These are phyloP conservation scores for Cercospora berteroae DNA, from an alignment of 2,329 filamentous ascomycete genomes.

Conservation along the genomic window DNA sequence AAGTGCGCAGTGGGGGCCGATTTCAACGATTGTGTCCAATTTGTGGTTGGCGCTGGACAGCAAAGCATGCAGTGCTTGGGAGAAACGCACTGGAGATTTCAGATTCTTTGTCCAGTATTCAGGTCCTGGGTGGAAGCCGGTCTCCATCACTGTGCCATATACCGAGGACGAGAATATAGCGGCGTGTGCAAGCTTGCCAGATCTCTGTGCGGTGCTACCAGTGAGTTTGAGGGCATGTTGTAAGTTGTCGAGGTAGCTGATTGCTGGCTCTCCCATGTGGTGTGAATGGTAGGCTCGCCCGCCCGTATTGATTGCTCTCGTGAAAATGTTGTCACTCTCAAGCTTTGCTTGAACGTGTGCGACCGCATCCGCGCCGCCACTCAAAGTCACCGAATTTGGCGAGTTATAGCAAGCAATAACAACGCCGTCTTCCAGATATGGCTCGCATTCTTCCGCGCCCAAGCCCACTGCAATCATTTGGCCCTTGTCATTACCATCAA, in stretches of 20 bases:
- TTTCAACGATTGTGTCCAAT: background rate
- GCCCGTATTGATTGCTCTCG: background rate
- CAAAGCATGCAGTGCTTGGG: background rate
- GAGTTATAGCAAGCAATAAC: conserved; percentile 37
- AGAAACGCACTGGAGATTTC: conserved; percentile 1
- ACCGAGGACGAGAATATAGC: background rate
- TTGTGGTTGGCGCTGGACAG: background rate
- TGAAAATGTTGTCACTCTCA: conserved; percentile 45
- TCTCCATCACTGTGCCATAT: background rate
- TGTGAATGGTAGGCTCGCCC: background rate
- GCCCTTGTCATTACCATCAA: conserved; percentile 18
- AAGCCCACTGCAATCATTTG: conserved; percentile 38
- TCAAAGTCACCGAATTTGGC: conserved; percentile 40
- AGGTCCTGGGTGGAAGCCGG: background rate
- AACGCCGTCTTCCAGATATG: background rate
- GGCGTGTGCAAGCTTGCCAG: background rate
- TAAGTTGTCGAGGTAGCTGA: background rate
- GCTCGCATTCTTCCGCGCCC: conserved; percentile 28
- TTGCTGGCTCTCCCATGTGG: background rate
- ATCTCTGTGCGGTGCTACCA: background rate
- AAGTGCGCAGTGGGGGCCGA: background rate
- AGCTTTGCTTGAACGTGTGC: conserved; percentile 34
- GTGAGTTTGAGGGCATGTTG: background rate
- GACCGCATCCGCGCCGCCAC: conserved; percentile 21
- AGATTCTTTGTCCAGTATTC: conserved; percentile 6